Conservation (phyloP, 495 filamentous ascomycete genomes). For the Parmelia sp. region DNA sequence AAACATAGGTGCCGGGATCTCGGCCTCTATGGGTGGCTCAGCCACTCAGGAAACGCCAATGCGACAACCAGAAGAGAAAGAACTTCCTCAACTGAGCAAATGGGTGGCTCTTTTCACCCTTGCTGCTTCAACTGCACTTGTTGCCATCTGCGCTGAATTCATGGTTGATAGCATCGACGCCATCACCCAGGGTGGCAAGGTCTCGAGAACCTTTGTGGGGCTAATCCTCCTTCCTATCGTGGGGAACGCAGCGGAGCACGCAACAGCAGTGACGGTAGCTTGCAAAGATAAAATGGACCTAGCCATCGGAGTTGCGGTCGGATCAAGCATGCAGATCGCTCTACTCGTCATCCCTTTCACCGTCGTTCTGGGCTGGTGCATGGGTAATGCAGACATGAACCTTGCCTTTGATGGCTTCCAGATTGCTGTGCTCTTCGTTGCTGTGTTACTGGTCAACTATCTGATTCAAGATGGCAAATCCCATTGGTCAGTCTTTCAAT, state of each 20-base stretch:
- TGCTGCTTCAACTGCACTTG: conserved; percentile 63
- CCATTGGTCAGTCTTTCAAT: conserved; percentile 39
- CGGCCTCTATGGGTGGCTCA: conserved; percentile 37
- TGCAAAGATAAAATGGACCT: conserved; percentile 90
- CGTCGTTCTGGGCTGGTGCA: conserved; percentile 75
- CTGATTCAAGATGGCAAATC: conserved; percentile 61
- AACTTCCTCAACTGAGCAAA: conserved; percentile 66
- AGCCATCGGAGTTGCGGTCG: conserved; percentile 76
- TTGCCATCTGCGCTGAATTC: conserved; percentile 84
- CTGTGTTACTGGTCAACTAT: conserved; percentile 76
- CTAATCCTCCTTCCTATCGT: conserved; percentile 85
- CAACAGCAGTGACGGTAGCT: conserved; percentile 78
- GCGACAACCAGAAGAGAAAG: conserved; percentile 55
- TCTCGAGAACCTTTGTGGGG: conserved; percentile 74
- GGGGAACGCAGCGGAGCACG: conserved; percentile 83
- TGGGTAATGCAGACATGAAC: conserved; percentile 62
- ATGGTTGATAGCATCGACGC: conserved; percentile 76
- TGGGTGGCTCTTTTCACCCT: conserved; percentile 65
- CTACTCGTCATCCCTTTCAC: conserved; percentile 71
- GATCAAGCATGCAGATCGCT: conserved; percentile 82
- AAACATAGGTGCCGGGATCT: conserved; percentile 48
- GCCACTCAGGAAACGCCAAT: conserved; percentile 34
- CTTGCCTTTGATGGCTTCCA: conserved; percentile 79
- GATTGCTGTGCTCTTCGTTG: conserved; percentile 70
- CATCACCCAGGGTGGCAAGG: conserved; percentile 49